A percentile compares a stretch with the other conserved stretches of the same genome.
phyloP scores from a whole-genome alignment of 768 basidiomycete genomes.

The Thelephora ganbajun region DNA sequence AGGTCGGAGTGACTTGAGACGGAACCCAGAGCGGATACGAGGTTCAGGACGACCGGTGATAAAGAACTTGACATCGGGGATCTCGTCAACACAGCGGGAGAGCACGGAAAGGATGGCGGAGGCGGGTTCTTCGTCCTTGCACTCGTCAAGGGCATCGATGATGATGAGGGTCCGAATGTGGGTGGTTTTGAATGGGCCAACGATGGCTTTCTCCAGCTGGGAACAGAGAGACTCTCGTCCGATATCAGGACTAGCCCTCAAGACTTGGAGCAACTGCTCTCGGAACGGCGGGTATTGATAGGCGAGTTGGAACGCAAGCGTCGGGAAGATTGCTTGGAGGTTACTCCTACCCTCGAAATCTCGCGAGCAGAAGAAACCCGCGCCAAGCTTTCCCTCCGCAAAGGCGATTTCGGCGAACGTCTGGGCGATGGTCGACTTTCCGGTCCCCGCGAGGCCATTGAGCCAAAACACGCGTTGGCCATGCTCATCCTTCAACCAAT shows the following conservation, averaged over 20 bases:
- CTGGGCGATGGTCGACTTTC: conserved; percentile 4
- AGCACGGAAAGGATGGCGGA: conserved; percentile 5
- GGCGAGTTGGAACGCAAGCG: not conserved
- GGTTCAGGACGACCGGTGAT: conserved; percentile 1
- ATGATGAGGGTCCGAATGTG: conserved; percentile 1
- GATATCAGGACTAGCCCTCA: not conserved
- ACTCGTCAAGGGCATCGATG: conserved; percentile 11
- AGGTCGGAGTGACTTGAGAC: not conserved
- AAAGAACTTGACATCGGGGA: not conserved
- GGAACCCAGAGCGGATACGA: conserved; percentile 1
- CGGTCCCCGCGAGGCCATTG: conserved; percentile 6
- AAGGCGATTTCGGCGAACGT: not conserved
- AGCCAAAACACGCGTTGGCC: conserved; percentile 5
- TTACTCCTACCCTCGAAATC: not conserved
- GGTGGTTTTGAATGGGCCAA: conserved; percentile 3
- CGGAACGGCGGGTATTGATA: too few species aligned
- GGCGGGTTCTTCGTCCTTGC: conserved; percentile 1
- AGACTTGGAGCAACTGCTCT: too few species aligned
- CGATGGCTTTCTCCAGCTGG: conserved; percentile 5
- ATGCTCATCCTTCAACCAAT: too few species aligned
- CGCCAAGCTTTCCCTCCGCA: not conserved
- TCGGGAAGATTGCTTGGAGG: not conserved
- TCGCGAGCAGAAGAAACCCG: conserved; percentile 2
- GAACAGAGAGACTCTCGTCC: not conserved
- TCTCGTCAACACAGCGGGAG: not conserved